phyloP scores from a whole-genome alignment of 73 alveolate genomes.

The Symbiodinium pilosum region DNA sequence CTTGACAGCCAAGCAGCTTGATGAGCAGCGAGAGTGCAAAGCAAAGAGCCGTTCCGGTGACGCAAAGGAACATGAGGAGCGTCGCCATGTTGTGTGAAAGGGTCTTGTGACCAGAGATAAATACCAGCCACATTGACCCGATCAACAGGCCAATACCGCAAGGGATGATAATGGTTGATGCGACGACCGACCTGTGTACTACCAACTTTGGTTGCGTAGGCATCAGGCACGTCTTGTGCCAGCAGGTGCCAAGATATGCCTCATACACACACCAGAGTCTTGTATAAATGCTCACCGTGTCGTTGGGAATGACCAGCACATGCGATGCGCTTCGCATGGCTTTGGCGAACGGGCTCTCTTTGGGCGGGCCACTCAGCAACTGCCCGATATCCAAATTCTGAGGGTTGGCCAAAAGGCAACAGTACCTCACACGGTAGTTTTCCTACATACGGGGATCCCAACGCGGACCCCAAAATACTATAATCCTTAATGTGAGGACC shows the following conservation, averaged over 20 bases:
- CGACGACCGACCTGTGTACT: background rate
- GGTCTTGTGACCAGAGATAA: background rate
- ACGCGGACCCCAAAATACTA: too few species aligned
- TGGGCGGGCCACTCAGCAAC: background rate
- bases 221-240: constrained; percentile 25
- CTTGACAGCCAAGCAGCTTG: background rate
- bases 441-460: too few species aligned
- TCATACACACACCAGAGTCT: background rate
- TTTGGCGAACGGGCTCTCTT: constrained; percentile 13
- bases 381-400: constrained; percentile 19
- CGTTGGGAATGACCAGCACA: constrained; percentile 30
- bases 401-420: constrained; percentile 2
- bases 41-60: background rate
- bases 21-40: background rate
- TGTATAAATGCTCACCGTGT: background rate
- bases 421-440: background rate
- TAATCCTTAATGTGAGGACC: too few species aligned
- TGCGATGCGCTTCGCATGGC: constrained; percentile 45
- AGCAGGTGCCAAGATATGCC: background rate
- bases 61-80: background rate
- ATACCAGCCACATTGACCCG: background rate
- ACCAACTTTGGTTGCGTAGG: background rate
- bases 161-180: background rate
- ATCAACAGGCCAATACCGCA: background rate
- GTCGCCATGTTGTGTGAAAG: background rate